These are phyloP conservation scores for Triadica sebifera DNA, from an alignment of 345 rosid genomes.

Conservation along the genomic window DNA sequence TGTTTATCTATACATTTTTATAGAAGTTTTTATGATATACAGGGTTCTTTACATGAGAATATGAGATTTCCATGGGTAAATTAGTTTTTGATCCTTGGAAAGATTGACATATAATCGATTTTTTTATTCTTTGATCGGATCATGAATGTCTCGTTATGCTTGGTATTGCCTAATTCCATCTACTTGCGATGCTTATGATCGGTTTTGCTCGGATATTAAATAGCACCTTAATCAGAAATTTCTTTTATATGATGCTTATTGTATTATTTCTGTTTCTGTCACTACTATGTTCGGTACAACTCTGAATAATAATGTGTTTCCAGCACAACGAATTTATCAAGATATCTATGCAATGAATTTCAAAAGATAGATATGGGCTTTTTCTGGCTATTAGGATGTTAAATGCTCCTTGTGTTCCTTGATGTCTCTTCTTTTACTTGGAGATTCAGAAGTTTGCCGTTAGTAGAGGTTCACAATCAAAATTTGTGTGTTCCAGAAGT, in stretches of 20 bases:
- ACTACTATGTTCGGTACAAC: background rate
- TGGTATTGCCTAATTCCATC: background rate
- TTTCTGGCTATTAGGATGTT: background rate
- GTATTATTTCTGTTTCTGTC: background rate
- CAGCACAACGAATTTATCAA: too few relatives aligned
- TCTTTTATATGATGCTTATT: background rate
- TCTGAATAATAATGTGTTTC: background rate
- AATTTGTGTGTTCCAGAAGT: constrained; percentile 76
- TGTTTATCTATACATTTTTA: background rate
- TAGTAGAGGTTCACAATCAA: constrained; percentile 63
- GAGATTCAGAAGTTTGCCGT: constrained; percentile 21
- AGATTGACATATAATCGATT: background rate
- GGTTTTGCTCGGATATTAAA: background rate
- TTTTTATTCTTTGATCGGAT: background rate
- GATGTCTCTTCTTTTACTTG: background rate
- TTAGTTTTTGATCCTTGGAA: background rate
- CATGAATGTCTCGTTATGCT: background rate
- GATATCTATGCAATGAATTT: constrained; percentile 1
- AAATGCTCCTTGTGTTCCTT: background rate
- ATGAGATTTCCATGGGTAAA: background rate
- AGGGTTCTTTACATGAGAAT: background rate
- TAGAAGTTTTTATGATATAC: constrained; percentile 1
- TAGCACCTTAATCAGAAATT: background rate
- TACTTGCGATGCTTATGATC: background rate
- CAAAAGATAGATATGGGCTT: background rate